These are phyloP conservation scores for Cutaneotrichosporon sp. DNA, from an alignment of 1,284 basidiomycete species.

Conservation along the genomic window DNA sequence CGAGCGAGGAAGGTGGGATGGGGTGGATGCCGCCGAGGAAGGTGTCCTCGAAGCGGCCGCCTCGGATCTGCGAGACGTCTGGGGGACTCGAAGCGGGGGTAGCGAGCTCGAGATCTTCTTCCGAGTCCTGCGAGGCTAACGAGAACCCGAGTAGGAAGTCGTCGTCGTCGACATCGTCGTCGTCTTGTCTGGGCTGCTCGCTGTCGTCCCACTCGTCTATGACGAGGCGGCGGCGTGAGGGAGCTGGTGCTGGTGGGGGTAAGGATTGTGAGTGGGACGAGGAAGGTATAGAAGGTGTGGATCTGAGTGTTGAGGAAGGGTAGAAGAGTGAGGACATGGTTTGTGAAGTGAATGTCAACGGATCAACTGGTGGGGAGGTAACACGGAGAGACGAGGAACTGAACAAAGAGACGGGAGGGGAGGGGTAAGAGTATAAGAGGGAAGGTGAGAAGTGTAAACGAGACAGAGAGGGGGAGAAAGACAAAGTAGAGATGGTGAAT, in stretches of 20 bases:
- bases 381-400: too few relatives aligned
- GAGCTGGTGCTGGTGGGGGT: too few relatives aligned
- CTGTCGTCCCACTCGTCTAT: not conserved
- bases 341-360: not conserved
- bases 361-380: too few relatives aligned
- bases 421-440: too few relatives aligned
- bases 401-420: too few relatives aligned
- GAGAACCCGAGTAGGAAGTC: conserved; percentile 8
- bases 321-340: not conserved
- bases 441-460: too few relatives aligned
- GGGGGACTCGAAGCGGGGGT: not conserved
- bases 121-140: not conserved
- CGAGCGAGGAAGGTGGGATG: not conserved
- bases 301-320: not conserved
- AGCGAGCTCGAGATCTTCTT: not conserved
- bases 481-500: too few relatives aligned
- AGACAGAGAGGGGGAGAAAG: too few relatives aligned
- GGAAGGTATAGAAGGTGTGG: not conserved
- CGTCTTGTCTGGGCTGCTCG: not conserved
- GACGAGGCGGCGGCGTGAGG: not conserved
- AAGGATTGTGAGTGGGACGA: not conserved
- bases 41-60: not conserved
- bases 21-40: not conserved
- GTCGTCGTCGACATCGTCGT: conserved; percentile 16
- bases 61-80: not conserved